Evolutionary conservation across 371 early-diverging fungal species (phyloP), one percentile per base, ranked within the genome.

Genomic region (Actinomortierella ambigua): DNA sequence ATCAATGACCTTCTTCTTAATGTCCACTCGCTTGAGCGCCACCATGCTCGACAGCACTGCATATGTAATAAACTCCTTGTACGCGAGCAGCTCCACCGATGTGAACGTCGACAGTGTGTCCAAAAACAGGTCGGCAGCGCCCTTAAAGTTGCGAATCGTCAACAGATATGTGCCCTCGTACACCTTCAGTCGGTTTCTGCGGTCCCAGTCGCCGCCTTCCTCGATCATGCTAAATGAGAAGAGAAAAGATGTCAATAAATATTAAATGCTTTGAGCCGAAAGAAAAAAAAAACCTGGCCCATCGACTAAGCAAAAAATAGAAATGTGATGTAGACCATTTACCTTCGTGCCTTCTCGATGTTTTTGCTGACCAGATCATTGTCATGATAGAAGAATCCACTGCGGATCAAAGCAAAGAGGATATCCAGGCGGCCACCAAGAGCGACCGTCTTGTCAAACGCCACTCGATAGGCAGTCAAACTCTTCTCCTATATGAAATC

Each of bases 121-220:
- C 63, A 97, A 82, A 55, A 99, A 94, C 53, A 95, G 84, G 49
- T 86, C 77, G 13, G 95, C 90, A 1, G 98, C 96, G 13, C 90
- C 91, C 75, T 95, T 93, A 79, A 99, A 99, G 78, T 99, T 92
- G 53, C 99, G 92, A 63, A 92, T 90, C 20, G 95, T 92, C 85
- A 99, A 88, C 65, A 88, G 76, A 83, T 94, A 96, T 23, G 98
- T 83, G 53, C 97, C 99, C 69, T 98, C 93, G 71, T 99, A 98
- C 0, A 98, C 98, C 85, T 99, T 99, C 46, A 98, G 88, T 57
- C 99, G 90, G 83, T 99, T 99, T 63, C 98, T 91, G 64, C 99
- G 89, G 82, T 99, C 99, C 99, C 99, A 99, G 84, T 99, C 99
- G 26, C 99, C 98, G 41, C 98, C 98, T 79, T 95, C 93, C 70